Evolutionary conservation across 2,329 filamentous ascomycete species (phyloP).

Genomic region (Colletotrichum sp.): DNA sequence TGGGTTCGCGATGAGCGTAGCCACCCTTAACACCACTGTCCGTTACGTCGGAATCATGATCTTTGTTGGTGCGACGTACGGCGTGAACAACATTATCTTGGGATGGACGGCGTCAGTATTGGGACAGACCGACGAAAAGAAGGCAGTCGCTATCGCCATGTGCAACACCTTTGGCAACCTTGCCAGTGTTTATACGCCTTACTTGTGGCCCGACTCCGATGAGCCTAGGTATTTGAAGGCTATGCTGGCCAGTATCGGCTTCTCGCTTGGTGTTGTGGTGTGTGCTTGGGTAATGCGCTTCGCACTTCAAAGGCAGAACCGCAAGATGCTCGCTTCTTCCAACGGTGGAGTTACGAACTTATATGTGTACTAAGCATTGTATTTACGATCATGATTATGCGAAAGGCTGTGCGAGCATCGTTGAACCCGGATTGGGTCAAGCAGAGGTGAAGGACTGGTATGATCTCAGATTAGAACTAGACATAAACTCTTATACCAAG

Average conservation of each 20-base stretch:
- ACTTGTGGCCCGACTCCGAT: slow-evolving; percentile 21
- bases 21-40: slow-evolving; percentile 23
- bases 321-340: slow-evolving; percentile 26
- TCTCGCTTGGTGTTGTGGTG: slow-evolving; percentile 36
- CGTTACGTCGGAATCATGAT: slow-evolving; percentile 35
- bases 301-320: slow-evolving; percentile 38
- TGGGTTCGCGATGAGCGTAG: slow-evolving; percentile 26
- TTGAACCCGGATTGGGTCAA: background rate
- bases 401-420: background rate
- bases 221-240: slow-evolving; percentile 21
- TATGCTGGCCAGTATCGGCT: slow-evolving; percentile 25
- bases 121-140: slow-evolving; percentile 52
- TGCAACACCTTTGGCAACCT: slow-evolving; percentile 21
- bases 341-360: slow-evolving; percentile 28
- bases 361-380: slow-evolving; percentile 30
- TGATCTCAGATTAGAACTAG: background rate
- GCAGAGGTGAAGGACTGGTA: background rate
- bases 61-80: slow-evolving; percentile 35
- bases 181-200: slow-evolving; percentile 22
- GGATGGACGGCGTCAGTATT: slow-evolving; percentile 45
- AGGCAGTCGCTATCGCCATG: slow-evolving; percentile 44
- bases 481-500: background rate
- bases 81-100: slow-evolving; percentile 50
- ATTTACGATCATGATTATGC: background rate
- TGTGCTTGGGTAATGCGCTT: slow-evolving; percentile 40